Conservation (phyloP, 75 land plant species). For the Sequoiadendron giganteum region DNA sequence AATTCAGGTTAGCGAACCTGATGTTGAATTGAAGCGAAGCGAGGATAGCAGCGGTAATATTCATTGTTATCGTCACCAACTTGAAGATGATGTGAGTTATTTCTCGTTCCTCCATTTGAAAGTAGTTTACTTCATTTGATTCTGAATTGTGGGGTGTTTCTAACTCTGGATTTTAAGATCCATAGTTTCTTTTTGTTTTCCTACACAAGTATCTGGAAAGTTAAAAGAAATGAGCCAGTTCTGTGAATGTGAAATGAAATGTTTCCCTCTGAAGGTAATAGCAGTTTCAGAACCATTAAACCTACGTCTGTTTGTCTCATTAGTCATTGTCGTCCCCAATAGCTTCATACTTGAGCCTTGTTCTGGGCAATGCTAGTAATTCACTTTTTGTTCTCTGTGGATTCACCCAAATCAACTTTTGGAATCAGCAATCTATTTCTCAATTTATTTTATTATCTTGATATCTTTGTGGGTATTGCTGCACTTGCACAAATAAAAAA, state of each 20-base stretch:
- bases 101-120: background rate
- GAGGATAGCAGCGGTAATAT: background rate
- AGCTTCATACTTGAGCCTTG: background rate
- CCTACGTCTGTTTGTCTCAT: background rate
- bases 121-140: background rate
- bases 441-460: background rate
- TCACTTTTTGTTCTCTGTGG: background rate
- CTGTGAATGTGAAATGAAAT: background rate
- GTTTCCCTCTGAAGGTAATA: background rate
- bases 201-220: background rate
- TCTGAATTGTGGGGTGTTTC: background rate
- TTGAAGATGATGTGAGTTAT: conserved; percentile 48
- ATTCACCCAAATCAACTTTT: background rate
- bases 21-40: background rate
- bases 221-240: background rate
- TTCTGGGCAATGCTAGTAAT: background rate
- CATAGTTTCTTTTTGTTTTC: background rate
- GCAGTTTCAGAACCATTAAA: background rate
- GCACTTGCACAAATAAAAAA: background rate
- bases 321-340: background rate
- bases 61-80: conserved; percentile 23
- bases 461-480: background rate
- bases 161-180: background rate
- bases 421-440: background rate
- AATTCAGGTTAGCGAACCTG: background rate